Base-by-base conservation (phyloP, 768 basidiomycete genomes). In the Punctularia strigosozonata region DNA sequence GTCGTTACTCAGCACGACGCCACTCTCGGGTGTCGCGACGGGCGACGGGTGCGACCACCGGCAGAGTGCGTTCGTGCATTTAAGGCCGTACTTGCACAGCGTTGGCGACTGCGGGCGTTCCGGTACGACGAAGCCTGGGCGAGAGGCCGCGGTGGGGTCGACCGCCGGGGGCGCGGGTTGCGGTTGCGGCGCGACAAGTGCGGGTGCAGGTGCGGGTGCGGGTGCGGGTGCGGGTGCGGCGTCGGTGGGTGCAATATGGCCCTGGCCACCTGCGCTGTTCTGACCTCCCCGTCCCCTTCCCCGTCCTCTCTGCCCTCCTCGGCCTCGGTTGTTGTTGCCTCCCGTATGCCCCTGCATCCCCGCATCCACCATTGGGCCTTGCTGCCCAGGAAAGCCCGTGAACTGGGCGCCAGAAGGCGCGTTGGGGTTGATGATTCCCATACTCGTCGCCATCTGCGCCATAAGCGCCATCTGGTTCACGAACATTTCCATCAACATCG, bases 41-140 rank as follows among this genome's bases (percentile, higher is more conserved):
- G 95, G 95, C 6, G 86, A 90, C 4, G 95, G 92, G 57, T 99
- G 95, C 6, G 89, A 88, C 58, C 77, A 98, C 14, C 83, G 71
- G 58, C 95, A 99, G 33, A 80, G 68, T 0, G 83, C 68, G 56
- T 97, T 94, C 36, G 81, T 83, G 60, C 95, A 99, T 48, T 91
- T 94, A 18, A 81, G 68, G 8, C 73, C 78, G 47, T 85, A 98
- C 62, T 95, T 95, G 76, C 95, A 99, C 17, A 99, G 68, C 1
- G 84, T 87, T 0, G 87, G 87, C 1, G 87, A 87, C 49, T 82
- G 80, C 1, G 86, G 87, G 23, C 87, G 71, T 43, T 82, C 77
- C n/a, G 82, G 82, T 14, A 76, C 52, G 3, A 66, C 68, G 50
- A 75, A 83, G 3, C 67, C 64, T 36, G 62, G 52, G 37, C 64